A percentile compares a stretch with the other conserved stretches of the same genome.
Evolutionary conservation across 148 eudicot genomes (phyloP).

Genomic region (Simmondsia chinensis): DNA sequence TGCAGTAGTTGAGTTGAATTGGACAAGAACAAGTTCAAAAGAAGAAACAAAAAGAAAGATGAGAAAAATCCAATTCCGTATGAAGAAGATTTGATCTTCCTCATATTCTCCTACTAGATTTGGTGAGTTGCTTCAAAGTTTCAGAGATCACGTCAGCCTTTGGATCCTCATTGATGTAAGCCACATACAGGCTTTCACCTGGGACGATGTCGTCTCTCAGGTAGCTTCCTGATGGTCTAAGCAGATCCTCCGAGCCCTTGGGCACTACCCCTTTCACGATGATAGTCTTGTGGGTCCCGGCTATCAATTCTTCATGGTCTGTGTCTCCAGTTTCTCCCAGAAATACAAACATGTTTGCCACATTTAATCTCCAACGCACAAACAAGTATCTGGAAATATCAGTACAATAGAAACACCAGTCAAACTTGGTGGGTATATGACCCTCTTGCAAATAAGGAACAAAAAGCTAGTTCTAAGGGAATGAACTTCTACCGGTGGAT

Average conservation of each 20-base stretch:
- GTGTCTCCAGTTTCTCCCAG: constrained; percentile 78
- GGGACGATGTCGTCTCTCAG: constrained; percentile 54
- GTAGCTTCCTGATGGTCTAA: constrained; percentile 53
- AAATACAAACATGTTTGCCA: constrained; percentile 61
- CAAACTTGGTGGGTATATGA: too few species aligned
- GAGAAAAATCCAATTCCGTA: too few species aligned
- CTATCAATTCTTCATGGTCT: constrained; percentile 60
- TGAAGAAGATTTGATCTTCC: too few species aligned
- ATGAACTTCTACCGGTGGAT: too few species aligned
- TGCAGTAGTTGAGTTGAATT: too few species aligned
- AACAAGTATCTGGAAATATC: constrained; percentile 40
- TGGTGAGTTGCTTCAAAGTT: constrained; percentile 38
- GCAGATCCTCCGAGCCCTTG: constrained; percentile 53
- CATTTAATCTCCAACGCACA: constrained; percentile 68
- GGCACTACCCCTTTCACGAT: constrained; percentile 48
- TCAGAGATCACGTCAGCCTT: constrained; percentile 43
- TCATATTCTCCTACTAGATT: constrained; percentile 11
- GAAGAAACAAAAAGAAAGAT: too few species aligned
- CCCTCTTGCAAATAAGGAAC: too few species aligned
- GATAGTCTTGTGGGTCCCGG: constrained; percentile 61
- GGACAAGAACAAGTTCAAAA: too few species aligned
- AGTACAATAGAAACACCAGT: too few species aligned
- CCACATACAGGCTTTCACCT: constrained; percentile 37
- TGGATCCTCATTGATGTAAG: constrained; percentile 17
- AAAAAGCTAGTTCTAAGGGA: too few species aligned